phyloP scores from a whole-genome alignment of 2,329 filamentous ascomycete species.

The Thermochaetoides dissita region DNA sequence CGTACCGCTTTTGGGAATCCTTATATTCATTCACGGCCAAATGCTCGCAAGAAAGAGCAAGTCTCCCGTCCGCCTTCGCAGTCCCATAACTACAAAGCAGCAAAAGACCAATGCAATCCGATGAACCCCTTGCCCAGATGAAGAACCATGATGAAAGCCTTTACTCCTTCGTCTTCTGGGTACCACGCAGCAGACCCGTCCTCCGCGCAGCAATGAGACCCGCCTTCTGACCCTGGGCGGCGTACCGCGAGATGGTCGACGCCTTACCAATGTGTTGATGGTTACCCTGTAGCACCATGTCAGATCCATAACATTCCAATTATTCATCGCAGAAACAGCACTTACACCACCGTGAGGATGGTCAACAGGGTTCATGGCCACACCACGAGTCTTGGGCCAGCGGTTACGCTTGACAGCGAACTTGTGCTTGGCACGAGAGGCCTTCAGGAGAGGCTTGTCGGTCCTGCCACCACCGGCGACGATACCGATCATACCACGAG shows the following conservation, averaged over 20 bases:
- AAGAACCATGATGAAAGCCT: slow-evolving; percentile 42
- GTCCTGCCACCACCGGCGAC: slow-evolving; percentile 98
- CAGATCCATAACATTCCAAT: slow-evolving; percentile 20
- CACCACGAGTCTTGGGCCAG: slow-evolving; percentile 99
- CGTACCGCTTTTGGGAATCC: slow-evolving; percentile 18
- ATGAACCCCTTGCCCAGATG: slow-evolving; percentile 51
- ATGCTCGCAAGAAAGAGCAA: slow-evolving; percentile 35
- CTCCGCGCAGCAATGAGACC: slow-evolving; percentile 99
- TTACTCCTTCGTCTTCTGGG: slow-evolving; percentile 99
- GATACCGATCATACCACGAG: slow-evolving; percentile 98
- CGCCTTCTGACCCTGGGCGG: slow-evolving; percentile 96
- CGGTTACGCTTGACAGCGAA: slow-evolving; percentile 99
- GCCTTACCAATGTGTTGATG: slow-evolving; percentile 99
- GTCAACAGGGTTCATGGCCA: slow-evolving; percentile 99
- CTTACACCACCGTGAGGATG: slow-evolving; percentile 87
- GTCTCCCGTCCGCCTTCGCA: slow-evolving; percentile 29
- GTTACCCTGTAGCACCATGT: slow-evolving; percentile 60
- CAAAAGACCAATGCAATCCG: slow-evolving; percentile 45
- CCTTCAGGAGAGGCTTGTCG: slow-evolving; percentile 99
- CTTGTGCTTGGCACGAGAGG: slow-evolving; percentile 99
- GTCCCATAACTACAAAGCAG: slow-evolving; percentile 26
- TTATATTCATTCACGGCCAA: slow-evolving; percentile 31
- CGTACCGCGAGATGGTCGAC: slow-evolving; percentile 97
- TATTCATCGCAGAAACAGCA: slow-evolving; percentile 15
- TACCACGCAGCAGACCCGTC: slow-evolving; percentile 99